Conservation (phyloP, 2,329 filamentous ascomycete genomes). For the Fusarium anguioides region DNA sequence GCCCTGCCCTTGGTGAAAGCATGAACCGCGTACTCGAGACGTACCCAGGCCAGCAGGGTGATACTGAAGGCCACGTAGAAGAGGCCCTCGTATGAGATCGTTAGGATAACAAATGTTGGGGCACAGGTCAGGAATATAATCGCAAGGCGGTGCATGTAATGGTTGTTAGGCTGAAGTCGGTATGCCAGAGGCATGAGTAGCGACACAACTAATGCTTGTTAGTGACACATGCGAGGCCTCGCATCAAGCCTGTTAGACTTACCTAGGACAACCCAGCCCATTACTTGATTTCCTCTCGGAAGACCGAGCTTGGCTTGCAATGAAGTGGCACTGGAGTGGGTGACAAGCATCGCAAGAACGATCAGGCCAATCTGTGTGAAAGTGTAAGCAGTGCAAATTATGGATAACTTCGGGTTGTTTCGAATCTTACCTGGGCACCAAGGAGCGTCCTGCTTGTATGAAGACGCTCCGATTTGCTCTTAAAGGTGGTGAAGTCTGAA, state of each 20-base stretch:
- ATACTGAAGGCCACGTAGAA: conserved; percentile 93
- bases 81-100: conserved; percentile 95
- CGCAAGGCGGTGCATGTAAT: conserved; percentile 90
- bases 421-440: conserved; percentile 69
- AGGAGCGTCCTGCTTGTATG: conserved; percentile 68
- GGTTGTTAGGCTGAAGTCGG: conserved; percentile 79
- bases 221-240: conserved; percentile 2
- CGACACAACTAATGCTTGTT: conserved; percentile 68
- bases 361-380: conserved; percentile 75
- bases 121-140: conserved; percentile 93
- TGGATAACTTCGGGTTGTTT: not conserved
- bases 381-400: conserved; percentile 19
- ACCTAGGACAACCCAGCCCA: conserved; percentile 86
- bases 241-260: conserved; percentile 45
- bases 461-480: conserved; percentile 49
- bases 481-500: conserved; percentile 54
- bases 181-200: conserved; percentile 85
- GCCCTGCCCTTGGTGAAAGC: conserved; percentile 37
- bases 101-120: conserved; percentile 93
- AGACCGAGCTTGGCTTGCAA: conserved; percentile 87
- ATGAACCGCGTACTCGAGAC: conserved; percentile 82
- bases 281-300: conserved; percentile 85
- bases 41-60: conserved; percentile 87
- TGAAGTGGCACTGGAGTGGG: conserved; percentile 84
- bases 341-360: conserved; percentile 84